Percentiles rank a stretch among this genome's conserved stretches.
Evolutionary conservation across 345 rosid genomes (phyloP).

Genomic region (Euphorbia tirucalli): DNA sequence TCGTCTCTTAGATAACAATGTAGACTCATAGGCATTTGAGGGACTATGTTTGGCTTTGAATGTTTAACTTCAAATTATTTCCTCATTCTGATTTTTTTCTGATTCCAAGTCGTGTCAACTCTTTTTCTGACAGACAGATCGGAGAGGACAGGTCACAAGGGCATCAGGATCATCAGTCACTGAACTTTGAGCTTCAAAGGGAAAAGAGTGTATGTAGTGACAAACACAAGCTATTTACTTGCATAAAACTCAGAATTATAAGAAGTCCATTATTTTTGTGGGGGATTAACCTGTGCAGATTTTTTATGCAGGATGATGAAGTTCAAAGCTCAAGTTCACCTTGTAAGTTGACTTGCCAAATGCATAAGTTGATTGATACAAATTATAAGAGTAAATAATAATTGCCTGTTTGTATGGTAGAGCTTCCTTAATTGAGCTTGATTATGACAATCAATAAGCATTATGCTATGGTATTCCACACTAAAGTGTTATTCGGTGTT

Average conservation of each 20-base stretch:
- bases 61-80: slow-evolving; percentile 1
- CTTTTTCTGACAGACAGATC: slow-evolving; percentile 56
- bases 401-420: background rate
- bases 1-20: background rate
- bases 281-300: slow-evolving; percentile 14
- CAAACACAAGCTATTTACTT: slow-evolving; percentile 15
- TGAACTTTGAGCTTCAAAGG: slow-evolving; percentile 27
- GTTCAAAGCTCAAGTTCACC: slow-evolving; percentile 40
- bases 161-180: slow-evolving; percentile 26
- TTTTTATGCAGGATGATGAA: slow-evolving; percentile 52
- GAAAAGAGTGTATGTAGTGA: slow-evolving; percentile 41
- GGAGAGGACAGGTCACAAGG: slow-evolving; percentile 29
- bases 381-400: background rate
- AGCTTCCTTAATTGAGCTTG: background rate
- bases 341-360: slow-evolving; percentile 39
- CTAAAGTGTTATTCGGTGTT: background rate
- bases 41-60: background rate
- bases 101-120: slow-evolving; percentile 27
- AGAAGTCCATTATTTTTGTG: slow-evolving; percentile 8
- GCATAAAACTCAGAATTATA: slow-evolving; percentile 6
- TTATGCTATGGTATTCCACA: no score
- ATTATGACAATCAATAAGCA: slow-evolving; percentile 3
- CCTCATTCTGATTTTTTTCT: background rate
- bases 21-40: background rate
- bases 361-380: background rate